phyloP scores from a whole-genome alignment of 148 eudicot genomes.

The Persicaria maculosa region DNA sequence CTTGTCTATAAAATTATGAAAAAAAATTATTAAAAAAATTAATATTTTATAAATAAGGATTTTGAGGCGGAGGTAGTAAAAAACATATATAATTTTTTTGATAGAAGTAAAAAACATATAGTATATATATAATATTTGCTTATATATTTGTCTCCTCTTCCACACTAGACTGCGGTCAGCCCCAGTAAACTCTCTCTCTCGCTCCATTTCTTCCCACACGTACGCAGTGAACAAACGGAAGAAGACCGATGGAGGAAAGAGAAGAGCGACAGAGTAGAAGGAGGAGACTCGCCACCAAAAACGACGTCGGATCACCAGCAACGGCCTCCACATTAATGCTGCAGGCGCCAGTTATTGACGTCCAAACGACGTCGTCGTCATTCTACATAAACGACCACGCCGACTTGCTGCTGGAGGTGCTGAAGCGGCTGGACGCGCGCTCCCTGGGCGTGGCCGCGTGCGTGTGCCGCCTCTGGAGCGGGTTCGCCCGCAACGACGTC shows the following conservation, averaged over 20 bases:
- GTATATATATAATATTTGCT: no score
- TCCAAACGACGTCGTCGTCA: constrained; percentile 10
- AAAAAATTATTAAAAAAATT: no score
- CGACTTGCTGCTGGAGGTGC: constrained; percentile 57
- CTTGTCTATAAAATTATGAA: no score
- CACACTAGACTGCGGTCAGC: neutral
- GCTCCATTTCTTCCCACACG: neutral
- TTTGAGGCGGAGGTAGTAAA: no score
- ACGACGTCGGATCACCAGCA: neutral
- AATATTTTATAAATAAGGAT: no score
- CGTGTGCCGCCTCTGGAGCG: constrained; percentile 68
- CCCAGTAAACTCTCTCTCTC: neutral
- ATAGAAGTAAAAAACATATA: no score
- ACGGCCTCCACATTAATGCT: neutral
- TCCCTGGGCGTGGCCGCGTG: constrained; percentile 56
- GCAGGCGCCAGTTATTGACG: no score
- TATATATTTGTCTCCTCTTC: constrained; percentile 10
- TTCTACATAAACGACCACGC: constrained; percentile 57
- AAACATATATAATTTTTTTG: no score
- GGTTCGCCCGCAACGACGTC: constrained; percentile 42
- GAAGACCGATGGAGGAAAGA: neutral
- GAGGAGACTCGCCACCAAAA: neutral
- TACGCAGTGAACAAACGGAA: neutral
- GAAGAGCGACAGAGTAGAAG: neutral
- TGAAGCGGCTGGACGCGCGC: constrained; percentile 52